Percentiles rank a stretch among this genome's conserved stretches.
These are phyloP conservation scores for Pilasporangium apinafurcum DNA, from an alignment of 352 stramenopile genomes.

Conservation along the genomic window DNA sequence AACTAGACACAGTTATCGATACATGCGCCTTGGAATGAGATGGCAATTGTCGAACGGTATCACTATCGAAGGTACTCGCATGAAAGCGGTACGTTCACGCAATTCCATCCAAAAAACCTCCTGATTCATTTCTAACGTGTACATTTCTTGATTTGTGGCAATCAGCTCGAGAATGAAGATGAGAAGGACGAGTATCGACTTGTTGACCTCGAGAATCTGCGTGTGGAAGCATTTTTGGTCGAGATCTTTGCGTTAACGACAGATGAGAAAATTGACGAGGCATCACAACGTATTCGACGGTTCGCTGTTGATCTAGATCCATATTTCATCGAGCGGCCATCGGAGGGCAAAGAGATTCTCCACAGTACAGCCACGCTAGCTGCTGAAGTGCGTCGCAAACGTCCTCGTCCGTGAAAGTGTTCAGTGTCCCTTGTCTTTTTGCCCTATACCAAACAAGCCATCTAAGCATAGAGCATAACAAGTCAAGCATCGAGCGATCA, in stretches of 20 bases:
- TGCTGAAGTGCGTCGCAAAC: constrained; percentile 74
- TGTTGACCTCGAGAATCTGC: constrained; percentile 76
- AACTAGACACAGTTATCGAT: constrained; percentile 72
- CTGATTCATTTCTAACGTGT: too few relatives aligned
- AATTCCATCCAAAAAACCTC: background rate
- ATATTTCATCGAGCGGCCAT: constrained; percentile 81
- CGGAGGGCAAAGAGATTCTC: constrained; percentile 80
- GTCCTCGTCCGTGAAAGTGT: constrained; percentile 54
- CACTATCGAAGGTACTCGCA: constrained; percentile 76
- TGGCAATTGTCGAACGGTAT: constrained; percentile 83
- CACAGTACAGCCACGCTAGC: constrained; percentile 76
- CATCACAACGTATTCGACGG: constrained; percentile 72
- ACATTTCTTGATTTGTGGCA: background rate
- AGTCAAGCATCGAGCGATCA: background rate
- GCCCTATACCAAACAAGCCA: constrained; percentile 6
- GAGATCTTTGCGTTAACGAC: constrained; percentile 81
- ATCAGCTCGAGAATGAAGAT: constrained; percentile 72
- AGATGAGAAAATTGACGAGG: constrained; percentile 83
- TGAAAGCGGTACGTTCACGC: constrained; percentile 60
- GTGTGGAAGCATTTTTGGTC: constrained; percentile 79
- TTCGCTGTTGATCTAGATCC: constrained; percentile 78
- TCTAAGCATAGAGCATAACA: background rate
- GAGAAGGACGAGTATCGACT: constrained; percentile 82
- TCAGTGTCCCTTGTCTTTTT: too few relatives aligned
- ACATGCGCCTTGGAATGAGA: constrained; percentile 75